Base-by-base conservation (phyloP, 2,329 filamentous ascomycete species). In the Xenoacremonium recifei region DNA sequence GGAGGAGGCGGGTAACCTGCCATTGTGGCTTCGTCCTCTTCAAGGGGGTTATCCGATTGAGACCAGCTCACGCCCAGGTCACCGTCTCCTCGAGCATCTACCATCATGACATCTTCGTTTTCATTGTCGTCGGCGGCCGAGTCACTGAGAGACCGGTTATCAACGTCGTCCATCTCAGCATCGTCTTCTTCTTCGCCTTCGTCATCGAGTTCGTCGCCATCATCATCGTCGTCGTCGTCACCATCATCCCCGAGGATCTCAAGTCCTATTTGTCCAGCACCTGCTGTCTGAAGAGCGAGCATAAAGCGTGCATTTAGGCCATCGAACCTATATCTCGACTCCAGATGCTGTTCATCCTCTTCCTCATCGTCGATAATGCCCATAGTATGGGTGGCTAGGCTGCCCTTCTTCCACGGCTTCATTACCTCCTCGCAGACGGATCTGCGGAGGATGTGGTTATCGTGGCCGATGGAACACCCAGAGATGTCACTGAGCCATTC, bases 401-500 rank as follows among this genome's bases (percentile, higher is more conserved):
- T 97, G 5, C 93, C 93, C 51, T 85, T 80, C 21, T 84, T 80
- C 93, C 93, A 99, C 2, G 87, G 80, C 53, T 84, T 86, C 47
- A 99, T 80, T 57, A 97, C 78, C 64, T 99, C 89, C 63, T 97
- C 89, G 59, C 93, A 99, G 29, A 99, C 81, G 6, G 86, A 82
- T 38, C 82, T 84, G 27, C 90, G 80, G 32, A 99, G 72, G 15
- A 97, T 82, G 45, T 87, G 76, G 48, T 83, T 80, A 58, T 99
- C 89, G 21, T 81, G 74, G 2, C 89, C 89, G 35, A 96, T 87
- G 39, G 82, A 86, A 65, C 91, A 96, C 21, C 90, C 90, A 6
- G 90, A 81, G 57, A 99, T 95, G 64, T 99, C 95, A 39, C 84
- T 79, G 16, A 99, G 77, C 95, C 95, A 99, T 57, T 96, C 91